Evolutionary conservation across 768 basidiomycete genomes (phyloP), one percentile per base, ranked within the genome.

Genomic region (Suillus subalutaceus): DNA sequence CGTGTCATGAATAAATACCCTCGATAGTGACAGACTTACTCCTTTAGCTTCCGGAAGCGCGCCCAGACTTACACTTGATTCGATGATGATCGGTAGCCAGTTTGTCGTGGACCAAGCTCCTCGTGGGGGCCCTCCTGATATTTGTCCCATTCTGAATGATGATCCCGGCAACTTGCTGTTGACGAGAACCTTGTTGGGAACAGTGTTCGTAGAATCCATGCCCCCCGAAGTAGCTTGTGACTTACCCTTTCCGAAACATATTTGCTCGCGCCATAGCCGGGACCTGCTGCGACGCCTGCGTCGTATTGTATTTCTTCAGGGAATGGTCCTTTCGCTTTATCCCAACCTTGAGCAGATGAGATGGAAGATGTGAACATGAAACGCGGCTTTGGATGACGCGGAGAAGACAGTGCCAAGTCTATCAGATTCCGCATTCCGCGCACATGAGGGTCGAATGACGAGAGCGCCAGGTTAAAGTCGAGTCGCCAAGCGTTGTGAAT

Each of bases 241-340:
- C 79, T 23, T 55, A 79, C 76, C 58, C 79, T 69, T 71, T 85
- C 83, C 0, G 79, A 67, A 4, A 79, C 67, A 66, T 81, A 85
- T 70, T 87, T 87, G 0, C 76, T 72, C 64, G 84, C 84, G 15
- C 81, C 77, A 58, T 86, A 86, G 0, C 85, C 85, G 18, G 64
- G 67, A 2, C 82, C 82, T 3, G 77, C 62, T 1, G 82, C 79
- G n/a, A 78, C 68, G 3, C 68, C 64, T 0, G 80, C 70, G 26
- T 81, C 75, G 0, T 71, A 65, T 2, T 78, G 60, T 0, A 76
- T 70, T 30, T 78, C 78, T 64, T 84, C 80, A 2, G 80, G 79
- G 67, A 79, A 78, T 5, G 72, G 74, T 1, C 74, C 77, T 6
- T 72, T 69, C 35, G 46, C 7, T 46, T 66, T 69, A 59, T 73